Evolutionary conservation across 225 moss, liverwort and hornwort species (phyloP).

Genomic region (Bryum argenteum): DNA sequence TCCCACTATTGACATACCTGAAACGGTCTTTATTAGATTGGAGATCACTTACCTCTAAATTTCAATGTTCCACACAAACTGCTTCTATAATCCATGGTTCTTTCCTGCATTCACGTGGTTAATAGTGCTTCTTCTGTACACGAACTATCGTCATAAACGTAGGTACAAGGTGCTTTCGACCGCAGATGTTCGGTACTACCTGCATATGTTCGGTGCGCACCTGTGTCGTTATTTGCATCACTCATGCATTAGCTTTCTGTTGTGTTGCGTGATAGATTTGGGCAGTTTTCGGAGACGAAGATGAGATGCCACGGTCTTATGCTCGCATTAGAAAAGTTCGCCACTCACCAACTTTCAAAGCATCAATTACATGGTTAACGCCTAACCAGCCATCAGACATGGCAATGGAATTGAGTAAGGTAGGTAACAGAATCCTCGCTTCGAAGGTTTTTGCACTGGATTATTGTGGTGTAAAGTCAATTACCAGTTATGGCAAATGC

Average conservation of each 20-base stretch:
- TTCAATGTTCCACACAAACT: not conserved
- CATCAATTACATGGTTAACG: constrained; percentile 31
- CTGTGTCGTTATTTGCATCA: not conserved
- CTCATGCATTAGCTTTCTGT: not conserved
- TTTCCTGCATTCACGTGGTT: too few relatives aligned
- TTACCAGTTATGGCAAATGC: not conserved
- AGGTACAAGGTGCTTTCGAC: too few relatives aligned
- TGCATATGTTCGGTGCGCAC: not conserved
- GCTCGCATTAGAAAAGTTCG: constrained; percentile 33
- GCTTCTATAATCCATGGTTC: not conserved
- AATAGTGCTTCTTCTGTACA: not conserved
- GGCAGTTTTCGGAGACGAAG: constrained; percentile 49
- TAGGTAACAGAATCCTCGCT: constrained; percentile 8
- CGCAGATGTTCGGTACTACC: too few relatives aligned
- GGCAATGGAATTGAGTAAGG: constrained; percentile 24
- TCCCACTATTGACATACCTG: constrained; percentile 1
- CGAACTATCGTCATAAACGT: too few relatives aligned
- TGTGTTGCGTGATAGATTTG: constrained; percentile 35
- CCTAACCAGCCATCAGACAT: constrained; percentile 28
- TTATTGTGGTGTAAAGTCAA: not conserved
- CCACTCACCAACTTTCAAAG: constrained; percentile 28
- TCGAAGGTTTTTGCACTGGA: not conserved
- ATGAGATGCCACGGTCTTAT: constrained; percentile 47
- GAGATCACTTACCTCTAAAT: not conserved
- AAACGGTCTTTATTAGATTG: constrained; percentile 4